Conservation (phyloP, 176 grass and related monocot species). For the Eremochloa ophiuroides region DNA sequence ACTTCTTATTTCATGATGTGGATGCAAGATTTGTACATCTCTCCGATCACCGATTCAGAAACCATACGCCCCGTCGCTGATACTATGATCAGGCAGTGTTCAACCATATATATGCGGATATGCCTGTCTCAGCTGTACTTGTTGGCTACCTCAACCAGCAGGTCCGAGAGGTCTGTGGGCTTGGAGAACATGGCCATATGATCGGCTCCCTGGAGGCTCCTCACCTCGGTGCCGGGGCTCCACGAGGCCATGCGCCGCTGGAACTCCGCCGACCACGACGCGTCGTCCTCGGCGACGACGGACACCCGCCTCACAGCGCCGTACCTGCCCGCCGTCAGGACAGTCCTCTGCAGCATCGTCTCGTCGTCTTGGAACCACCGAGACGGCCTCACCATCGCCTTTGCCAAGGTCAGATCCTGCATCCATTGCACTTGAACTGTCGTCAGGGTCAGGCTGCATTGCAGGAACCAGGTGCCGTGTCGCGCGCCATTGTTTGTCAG, state of each 20-base stretch:
- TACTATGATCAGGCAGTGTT: background rate
- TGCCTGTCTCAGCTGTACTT: background rate
- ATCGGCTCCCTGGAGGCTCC: conserved; percentile 22
- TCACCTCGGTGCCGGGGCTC: conserved; percentile 26
- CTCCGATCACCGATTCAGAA: background rate
- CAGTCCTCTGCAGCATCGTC: background rate
- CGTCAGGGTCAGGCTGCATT: background rate
- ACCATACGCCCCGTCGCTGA: background rate
- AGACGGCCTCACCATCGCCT: background rate
- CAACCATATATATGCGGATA: background rate
- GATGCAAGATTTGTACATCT: background rate
- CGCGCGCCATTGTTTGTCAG: background rate
- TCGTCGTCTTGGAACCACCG: conserved; percentile 14
- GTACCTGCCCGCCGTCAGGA: conserved; percentile 5
- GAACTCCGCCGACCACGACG: background rate
- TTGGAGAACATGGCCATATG: conserved; percentile 53
- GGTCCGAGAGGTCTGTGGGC: conserved; percentile 20
- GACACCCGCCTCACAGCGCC: conserved; percentile 23
- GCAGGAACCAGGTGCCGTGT: background rate
- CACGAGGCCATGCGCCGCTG: conserved; percentile 33
- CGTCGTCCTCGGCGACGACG: conserved; percentile 32
- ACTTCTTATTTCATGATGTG: background rate
- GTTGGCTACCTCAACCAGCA: conserved; percentile 20
- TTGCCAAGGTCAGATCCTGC: conserved; percentile 35
- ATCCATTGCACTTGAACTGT: background rate